Evolutionary conservation across 306 rosid genomes (phyloP).

Genomic region (Dryas drummondii): DNA sequence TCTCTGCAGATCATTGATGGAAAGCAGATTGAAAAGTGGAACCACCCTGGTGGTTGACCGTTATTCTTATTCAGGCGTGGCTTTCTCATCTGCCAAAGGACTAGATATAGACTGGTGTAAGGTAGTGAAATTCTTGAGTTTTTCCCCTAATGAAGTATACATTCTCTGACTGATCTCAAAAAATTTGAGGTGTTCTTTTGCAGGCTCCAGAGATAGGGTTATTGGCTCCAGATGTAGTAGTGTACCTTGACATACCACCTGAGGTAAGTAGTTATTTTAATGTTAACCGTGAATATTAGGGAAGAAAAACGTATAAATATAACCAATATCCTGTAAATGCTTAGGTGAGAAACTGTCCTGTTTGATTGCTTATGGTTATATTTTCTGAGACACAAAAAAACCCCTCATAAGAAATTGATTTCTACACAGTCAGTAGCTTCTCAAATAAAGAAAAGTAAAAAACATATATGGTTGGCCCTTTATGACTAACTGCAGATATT

Average conservation of each 20-base stretch:
- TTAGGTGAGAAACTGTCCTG: not conserved
- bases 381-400: not conserved
- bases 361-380: not conserved
- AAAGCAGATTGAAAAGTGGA: conserved; percentile 73
- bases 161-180: conserved; percentile 13
- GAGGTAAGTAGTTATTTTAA: conserved; percentile 47
- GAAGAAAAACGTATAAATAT: not conserved
- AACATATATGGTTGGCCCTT: not conserved
- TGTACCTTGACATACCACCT: conserved; percentile 84
- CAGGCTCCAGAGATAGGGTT: conserved; percentile 90
- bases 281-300: not conserved
- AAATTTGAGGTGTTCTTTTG: conserved; percentile 23
- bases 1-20: conserved; percentile 74
- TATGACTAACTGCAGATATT: not conserved
- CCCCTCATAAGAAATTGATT: not conserved
- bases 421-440: not conserved
- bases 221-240: conserved; percentile 73
- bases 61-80: conserved; percentile 95
- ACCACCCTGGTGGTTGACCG: conserved; percentile 90
- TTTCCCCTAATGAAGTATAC: not conserved
- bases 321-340: not conserved
- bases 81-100: conserved; percentile 93
- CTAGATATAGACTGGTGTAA: conserved; percentile 86
- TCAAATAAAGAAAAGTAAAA: not conserved
- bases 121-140: conserved; percentile 41